Conservation (phyloP, 78 protist genomes). For the Goniomonas avonlea region DNA sequence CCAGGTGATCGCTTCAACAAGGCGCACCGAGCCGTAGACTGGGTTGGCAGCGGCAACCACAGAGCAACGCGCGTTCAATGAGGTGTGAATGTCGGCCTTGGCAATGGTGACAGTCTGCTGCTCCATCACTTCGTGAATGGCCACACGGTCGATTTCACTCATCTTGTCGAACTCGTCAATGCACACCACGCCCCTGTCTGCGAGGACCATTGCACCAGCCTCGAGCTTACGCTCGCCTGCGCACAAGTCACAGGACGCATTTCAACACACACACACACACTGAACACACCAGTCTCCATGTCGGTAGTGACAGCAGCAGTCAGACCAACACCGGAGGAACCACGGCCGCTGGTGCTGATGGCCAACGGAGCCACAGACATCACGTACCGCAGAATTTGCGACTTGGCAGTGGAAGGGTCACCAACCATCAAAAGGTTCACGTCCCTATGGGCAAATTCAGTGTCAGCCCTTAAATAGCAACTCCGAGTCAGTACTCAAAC, state of each 20-base stretch:
- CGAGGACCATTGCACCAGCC: constrained; percentile 99
- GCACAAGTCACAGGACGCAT: too few relatives aligned
- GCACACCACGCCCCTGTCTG: constrained; percentile 93
- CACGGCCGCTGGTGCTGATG: constrained; percentile 95
- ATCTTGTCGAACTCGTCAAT: constrained; percentile 99
- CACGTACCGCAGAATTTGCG: constrained; percentile 91
- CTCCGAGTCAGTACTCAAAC: too few relatives aligned
- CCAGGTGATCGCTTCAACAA: too few relatives aligned
- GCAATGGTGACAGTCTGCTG: constrained; percentile 98
- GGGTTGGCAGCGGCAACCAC: constrained; percentile 99
- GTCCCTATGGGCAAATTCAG: not conserved
- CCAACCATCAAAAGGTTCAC: constrained; percentile 84
- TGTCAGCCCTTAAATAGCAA: too few relatives aligned
- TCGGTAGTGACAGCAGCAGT: constrained; percentile 97
- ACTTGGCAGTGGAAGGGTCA: constrained; percentile 99
- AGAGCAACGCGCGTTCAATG: constrained; percentile 95
- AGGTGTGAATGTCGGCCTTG: constrained; percentile 98
- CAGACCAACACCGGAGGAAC: constrained; percentile 98
- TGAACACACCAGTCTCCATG: constrained; percentile 75
- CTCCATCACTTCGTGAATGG: constrained; percentile 97
- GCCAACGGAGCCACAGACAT: constrained; percentile 89
- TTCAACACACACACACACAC: not conserved
- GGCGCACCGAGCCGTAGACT: constrained; percentile 73
- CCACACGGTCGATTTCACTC: constrained; percentile 83
- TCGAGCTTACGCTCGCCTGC: constrained; percentile 87